Base-by-base conservation (phyloP, 306 rosid genomes). In the Dalbergia cochinchinensis region DNA sequence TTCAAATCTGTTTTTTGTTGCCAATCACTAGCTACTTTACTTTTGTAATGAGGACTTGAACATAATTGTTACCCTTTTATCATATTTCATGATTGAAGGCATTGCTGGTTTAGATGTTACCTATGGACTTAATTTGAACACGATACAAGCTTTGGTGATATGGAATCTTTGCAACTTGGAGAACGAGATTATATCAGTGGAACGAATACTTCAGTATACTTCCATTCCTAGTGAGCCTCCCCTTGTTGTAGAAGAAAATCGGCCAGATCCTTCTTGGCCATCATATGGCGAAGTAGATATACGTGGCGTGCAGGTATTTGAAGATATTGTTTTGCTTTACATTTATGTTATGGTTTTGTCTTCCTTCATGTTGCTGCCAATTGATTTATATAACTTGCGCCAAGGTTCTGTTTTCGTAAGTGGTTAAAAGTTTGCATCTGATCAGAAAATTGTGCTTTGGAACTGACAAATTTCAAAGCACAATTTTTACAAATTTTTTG, bases 51-150 rank as follows among this genome's bases (percentile, higher is more conserved):
- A 48, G 34, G 41, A 31, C 19, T 6, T 59, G 33, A 73, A 53
- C 31, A 9, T 80, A 54, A 75, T 22, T 59, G 64, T 72, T 79
- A 45, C 9, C 14, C 34, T 59, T 45, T 60, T 54, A 0, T 73
- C 12, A 59, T 0, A 7, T n/a, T 65, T 15, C 62, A n/a, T 66
- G 64, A 34, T 50, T 82, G 53, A 79, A 90, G 96, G 92, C 72
- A 70, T 92, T 84, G 96, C 96, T 55, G 97, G 98, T 78, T 91
- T 94, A 77, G 91, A 92, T 20, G 92, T 94, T 78, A 92, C 98
- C 33, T 94, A 92, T 65, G 98, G 98, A 47, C 94, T 92, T 59
- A 94, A 84, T 83, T 82, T 94, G 72, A 92, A 94, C 77, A 73
- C 8, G 80, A 37, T 94, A 83, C 97, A 92, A 87, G 86, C 85